phyloP scores from a whole-genome alignment of 768 basidiomycete species.

The Amanita phalloides region DNA sequence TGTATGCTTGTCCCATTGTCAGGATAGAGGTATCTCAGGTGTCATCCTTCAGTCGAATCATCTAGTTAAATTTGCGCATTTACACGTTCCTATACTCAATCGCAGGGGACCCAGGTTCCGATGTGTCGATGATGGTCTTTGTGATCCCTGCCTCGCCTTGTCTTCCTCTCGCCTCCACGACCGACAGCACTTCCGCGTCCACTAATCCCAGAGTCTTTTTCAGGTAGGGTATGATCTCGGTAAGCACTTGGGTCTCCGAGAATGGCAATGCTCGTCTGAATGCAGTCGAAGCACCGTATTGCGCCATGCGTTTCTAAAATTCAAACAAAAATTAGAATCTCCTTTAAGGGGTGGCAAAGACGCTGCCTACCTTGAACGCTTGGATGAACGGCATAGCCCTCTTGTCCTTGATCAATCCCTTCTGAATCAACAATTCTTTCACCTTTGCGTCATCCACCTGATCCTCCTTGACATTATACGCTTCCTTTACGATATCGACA shows the following conservation, averaged over 20 bases:
- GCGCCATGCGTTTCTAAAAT: slow-evolving; percentile 66
- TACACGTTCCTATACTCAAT: slow-evolving; percentile 80
- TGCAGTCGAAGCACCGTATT: slow-evolving; percentile 64
- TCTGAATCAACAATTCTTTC: slow-evolving; percentile 50
- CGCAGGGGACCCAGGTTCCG: slow-evolving; percentile 80
- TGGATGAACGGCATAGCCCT: slow-evolving; percentile 92
- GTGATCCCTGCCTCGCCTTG: slow-evolving; percentile 48
- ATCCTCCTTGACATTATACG: slow-evolving; percentile 45
- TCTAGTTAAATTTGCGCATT: not conserved
- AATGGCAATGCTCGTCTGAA: slow-evolving; percentile 80
- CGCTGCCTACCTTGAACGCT: slow-evolving; percentile 69
- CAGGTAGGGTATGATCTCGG: slow-evolving; percentile 68
- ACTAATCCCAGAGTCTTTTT: slow-evolving; percentile 63
- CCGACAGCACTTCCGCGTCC: slow-evolving; percentile 60
- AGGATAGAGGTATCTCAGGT: too few species aligned
- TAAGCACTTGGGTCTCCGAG: slow-evolving; percentile 66
- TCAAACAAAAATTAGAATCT: slow-evolving; percentile 1
- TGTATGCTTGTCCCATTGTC: too few species aligned
- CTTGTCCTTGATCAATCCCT: slow-evolving; percentile 91
- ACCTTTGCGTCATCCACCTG: slow-evolving; percentile 80
- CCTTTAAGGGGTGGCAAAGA: not conserved
- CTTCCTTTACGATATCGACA: slow-evolving; percentile 62
- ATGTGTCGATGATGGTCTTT: slow-evolving; percentile 63
- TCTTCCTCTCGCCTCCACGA: slow-evolving; percentile 51
- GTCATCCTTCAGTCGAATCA: too few species aligned